Evolutionary conservation across 225 moss, liverwort and hornwort species (phyloP).

Genomic region (Sphagnum contortum): DNA sequence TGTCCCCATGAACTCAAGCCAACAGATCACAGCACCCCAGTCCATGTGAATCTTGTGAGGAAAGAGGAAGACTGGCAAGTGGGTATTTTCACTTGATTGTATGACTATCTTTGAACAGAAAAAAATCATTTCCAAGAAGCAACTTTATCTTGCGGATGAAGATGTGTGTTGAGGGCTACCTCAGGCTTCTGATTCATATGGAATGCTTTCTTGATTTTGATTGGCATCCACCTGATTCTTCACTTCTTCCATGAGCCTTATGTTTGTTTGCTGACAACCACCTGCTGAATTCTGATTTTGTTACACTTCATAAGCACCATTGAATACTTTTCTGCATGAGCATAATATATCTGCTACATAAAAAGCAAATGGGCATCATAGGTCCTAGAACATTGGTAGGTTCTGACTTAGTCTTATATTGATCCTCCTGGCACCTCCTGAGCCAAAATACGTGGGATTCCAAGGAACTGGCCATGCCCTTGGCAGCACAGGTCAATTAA

Average conservation of each 20-base stretch:
- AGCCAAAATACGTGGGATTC: slow-evolving; percentile 75
- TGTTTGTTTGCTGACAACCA: too few relatives aligned
- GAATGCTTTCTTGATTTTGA: background rate
- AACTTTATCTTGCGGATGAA: background rate
- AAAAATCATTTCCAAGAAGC: background rate
- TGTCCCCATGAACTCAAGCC: slow-evolving; percentile 86
- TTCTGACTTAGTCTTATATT: too few relatives aligned
- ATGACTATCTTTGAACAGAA: background rate
- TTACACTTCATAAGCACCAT: too few relatives aligned
- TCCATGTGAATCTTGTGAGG: slow-evolving; percentile 84
- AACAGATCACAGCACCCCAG: slow-evolving; percentile 61
- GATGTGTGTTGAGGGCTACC: background rate
- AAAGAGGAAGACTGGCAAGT: slow-evolving; percentile 71
- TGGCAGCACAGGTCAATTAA: slow-evolving; percentile 30
- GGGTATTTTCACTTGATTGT: slow-evolving; percentile 19
- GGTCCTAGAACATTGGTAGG: too few relatives aligned
- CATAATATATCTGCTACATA: too few relatives aligned
- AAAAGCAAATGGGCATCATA: too few relatives aligned
- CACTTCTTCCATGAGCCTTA: too few relatives aligned
- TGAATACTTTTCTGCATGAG: too few relatives aligned
- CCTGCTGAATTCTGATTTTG: too few relatives aligned
- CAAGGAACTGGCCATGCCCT: slow-evolving; percentile 75
- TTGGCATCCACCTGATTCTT: slow-evolving; percentile 15
- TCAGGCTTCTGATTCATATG: background rate
- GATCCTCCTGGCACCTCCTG: slow-evolving; percentile 40